A percentile compares a stretch with the other conserved stretches of the same genome.
Evolutionary conservation across 2,329 filamentous ascomycete genomes (phyloP).

Genomic region (Madurella fahalii): DNA sequence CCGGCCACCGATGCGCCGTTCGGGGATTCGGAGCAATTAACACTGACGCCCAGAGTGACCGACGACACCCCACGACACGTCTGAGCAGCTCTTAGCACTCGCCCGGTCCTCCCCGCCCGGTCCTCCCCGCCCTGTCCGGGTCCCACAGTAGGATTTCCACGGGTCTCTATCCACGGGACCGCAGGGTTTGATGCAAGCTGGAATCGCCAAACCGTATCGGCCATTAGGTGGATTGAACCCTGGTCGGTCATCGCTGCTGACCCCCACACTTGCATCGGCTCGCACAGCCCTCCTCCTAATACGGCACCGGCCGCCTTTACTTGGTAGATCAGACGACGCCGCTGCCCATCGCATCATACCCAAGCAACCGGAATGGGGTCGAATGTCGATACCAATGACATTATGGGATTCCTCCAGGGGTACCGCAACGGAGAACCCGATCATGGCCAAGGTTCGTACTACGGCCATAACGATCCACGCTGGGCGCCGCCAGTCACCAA

Average conservation of each 20-base stretch:
- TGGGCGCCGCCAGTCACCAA: background rate
- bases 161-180: background rate
- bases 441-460: background rate
- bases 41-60: background rate
- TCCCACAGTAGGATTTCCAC: background rate
- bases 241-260: background rate
- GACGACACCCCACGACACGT: background rate
- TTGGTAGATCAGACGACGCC: background rate
- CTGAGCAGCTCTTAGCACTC: background rate
- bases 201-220: background rate
- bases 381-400: slow-evolving; percentile 1
- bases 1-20: background rate
- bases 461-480: background rate
- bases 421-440: background rate
- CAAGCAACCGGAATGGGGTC: slow-evolving; percentile 7
- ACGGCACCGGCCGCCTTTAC: background rate
- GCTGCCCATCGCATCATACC: background rate
- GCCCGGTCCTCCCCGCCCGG: slow-evolving; percentile 1
- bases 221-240: background rate
- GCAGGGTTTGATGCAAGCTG: background rate
- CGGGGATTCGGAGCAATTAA: background rate
- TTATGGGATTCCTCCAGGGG: background rate
- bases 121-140: background rate
- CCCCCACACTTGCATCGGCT: background rate
- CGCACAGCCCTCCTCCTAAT: background rate